phyloP scores from a whole-genome alignment of 768 basidiomycete genomes.

The Sarcodon sp. region DNA sequence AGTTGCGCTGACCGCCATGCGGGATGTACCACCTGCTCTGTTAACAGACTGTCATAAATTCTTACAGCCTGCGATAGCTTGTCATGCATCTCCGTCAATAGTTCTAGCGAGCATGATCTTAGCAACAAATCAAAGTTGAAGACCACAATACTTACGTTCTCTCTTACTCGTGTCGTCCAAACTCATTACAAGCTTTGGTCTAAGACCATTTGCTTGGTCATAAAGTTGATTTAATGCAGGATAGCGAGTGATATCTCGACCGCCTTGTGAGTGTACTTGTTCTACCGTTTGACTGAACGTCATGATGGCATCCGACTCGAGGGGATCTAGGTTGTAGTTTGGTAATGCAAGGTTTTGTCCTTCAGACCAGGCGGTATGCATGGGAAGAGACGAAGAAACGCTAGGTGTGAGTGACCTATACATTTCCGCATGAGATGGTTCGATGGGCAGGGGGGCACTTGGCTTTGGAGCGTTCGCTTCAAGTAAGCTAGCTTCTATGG shows the following conservation, averaged over 20 bases:
- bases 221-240: slow-evolving; percentile 78
- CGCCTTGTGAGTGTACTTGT: slow-evolving; percentile 59
- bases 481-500: slow-evolving; percentile 90
- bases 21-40: slow-evolving; percentile 68
- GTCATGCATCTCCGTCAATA: slow-evolving; percentile 88
- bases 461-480: slow-evolving; percentile 71
- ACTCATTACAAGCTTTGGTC: slow-evolving; percentile 75
- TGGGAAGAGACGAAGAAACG: not conserved
- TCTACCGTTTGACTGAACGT: slow-evolving; percentile 89
- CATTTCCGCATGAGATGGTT: slow-evolving; percentile 36
- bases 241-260: slow-evolving; percentile 65
- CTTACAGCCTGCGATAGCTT: slow-evolving; percentile 89
- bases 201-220: slow-evolving; percentile 64
- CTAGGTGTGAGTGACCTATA: not conserved
- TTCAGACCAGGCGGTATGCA: slow-evolving; percentile 7
- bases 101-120: slow-evolving; percentile 31
- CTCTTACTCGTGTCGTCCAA: slow-evolving; percentile 78
- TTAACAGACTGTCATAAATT: slow-evolving; percentile 80
- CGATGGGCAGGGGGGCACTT: slow-evolving; percentile 58
- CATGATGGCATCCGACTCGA: slow-evolving; percentile 78
- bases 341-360: slow-evolving; percentile 39
- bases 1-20: slow-evolving; percentile 35
- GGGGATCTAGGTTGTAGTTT: slow-evolving; percentile 66
- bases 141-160: slow-evolving; percentile 45
- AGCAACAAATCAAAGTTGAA: not conserved